Percentiles rank a stretch among this genome's conserved stretches.
These are phyloP conservation scores for Chlamydomonas applanata DNA, from an alignment of 139 green algal genomes.

Conservation along the genomic window DNA sequence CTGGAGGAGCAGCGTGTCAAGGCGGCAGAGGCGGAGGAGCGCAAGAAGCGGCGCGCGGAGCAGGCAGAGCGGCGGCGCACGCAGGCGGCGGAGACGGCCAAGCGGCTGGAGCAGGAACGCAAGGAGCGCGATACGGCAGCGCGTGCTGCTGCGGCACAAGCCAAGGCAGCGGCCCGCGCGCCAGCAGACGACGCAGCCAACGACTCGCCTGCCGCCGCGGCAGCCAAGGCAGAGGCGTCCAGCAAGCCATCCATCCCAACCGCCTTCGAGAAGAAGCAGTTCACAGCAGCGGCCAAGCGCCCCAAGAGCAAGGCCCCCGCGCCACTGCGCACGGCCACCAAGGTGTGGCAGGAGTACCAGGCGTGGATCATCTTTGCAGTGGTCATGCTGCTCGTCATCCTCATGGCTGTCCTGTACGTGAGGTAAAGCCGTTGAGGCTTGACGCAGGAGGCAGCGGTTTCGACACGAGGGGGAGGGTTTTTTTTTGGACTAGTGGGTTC, in stretches of 20 bases:
- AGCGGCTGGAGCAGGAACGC: conserved; percentile 8
- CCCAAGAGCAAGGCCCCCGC: neutral
- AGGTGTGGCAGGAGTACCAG: neutral
- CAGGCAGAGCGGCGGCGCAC: conserved; percentile 20
- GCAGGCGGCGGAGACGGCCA: conserved; percentile 20
- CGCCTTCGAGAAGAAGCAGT: neutral
- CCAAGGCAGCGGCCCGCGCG: neutral
- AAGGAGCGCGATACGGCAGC: neutral
- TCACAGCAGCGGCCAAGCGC: neutral
- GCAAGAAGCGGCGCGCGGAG: conserved; percentile 37
- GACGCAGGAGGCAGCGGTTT: too few relatives aligned
- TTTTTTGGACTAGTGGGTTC: too few relatives aligned
- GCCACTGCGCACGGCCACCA: neutral
- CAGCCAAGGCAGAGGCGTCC: neutral
- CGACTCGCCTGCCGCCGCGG: neutral
- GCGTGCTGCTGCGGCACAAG: neutral
- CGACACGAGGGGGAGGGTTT: too few relatives aligned
- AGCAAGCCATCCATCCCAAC: neutral
- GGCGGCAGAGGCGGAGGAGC: conserved; percentile 36
- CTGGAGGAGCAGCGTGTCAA: conserved; percentile 38
- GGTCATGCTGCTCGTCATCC: neutral
- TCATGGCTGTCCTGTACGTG: neutral
- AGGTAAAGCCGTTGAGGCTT: neutral
- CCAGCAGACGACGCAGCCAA: neutral
- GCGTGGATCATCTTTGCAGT: neutral